Base-by-base conservation (phyloP, 192 early-diverging fungal species). In the Coemansia sp. region DNA sequence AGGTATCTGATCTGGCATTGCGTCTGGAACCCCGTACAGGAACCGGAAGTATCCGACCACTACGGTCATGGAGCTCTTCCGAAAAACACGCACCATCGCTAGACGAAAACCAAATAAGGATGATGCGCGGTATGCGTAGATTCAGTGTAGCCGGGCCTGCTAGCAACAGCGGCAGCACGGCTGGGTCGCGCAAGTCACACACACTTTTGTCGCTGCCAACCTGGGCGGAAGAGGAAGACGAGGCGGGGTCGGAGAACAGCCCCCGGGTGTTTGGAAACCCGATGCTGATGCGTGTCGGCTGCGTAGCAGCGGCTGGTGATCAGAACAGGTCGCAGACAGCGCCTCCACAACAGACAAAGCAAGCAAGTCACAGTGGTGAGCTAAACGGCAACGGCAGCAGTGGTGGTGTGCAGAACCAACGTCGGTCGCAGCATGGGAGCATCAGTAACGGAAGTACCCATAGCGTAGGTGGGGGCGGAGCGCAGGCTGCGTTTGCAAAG, bases 41-140 rank as follows among this genome's bases (percentile, higher is more conserved):
- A 34, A 30, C 31, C 45, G 31, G 59, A 29, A 16, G 36, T 6
- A 76, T 64, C 48, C 62, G 79, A 22, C 56, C 69, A 4, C 67
- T 81, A 7, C 69, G 79, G 28, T 81, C 79, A n/a, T 73, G 73
- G 73, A 81, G 79, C 69, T 81, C 79, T 17, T 81, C 79, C 2
- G 79, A 81, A 38, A 72, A 75, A 20, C 64, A 57, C 4, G 69
- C 61, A 1, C 68, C 72, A 0, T 32, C 17, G 5, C 20, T 67
- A n/a, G 76, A 78, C 3, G 76, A 71, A 31, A 12, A 11, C 49
- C 61, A 70, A 10, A 36, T n/a, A 3, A 45, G 56, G 16, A 54
- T 25, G 14, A 54, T 8, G 22, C 66, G 63, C n/a, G 61, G 57
- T 5, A 38, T 40, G 30, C 70, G 75, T 11, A 66, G 79, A 12